These are phyloP conservation scores for Boletus reticuloceps DNA, from an alignment of 768 basidiomycete species.

Conservation along the genomic window DNA sequence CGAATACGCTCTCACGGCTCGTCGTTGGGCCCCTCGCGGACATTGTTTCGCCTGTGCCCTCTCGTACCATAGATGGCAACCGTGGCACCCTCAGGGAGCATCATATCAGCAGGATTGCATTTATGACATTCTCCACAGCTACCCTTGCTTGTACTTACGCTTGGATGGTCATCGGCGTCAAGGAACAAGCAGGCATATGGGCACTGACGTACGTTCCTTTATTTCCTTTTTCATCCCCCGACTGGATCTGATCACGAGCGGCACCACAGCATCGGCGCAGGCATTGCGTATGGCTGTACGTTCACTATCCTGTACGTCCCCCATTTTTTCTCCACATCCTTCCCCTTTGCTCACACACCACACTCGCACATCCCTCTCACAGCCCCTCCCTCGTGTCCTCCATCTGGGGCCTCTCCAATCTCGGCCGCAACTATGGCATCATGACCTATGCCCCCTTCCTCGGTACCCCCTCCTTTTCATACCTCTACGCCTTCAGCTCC, in stretches of 20 bases:
- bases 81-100: constrained; percentile 41
- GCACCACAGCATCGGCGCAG: constrained; percentile 54
- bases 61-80: constrained; percentile 34
- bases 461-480: constrained; percentile 75
- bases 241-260: neutral
- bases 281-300: constrained; percentile 64
- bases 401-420: constrained; percentile 67
- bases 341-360: neutral
- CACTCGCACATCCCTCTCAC: neutral
- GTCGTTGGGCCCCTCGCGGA: constrained; percentile 70
- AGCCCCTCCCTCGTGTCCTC: constrained; percentile 65
- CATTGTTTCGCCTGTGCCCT: constrained; percentile 60
- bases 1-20: constrained; percentile 72
- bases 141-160: constrained; percentile 50
- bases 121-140: constrained; percentile 49
- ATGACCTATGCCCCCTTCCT: constrained; percentile 73
- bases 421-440: constrained; percentile 76
- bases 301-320: constrained; percentile 68
- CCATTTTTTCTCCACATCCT: neutral
- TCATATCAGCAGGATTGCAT: constrained; percentile 58
- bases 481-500: constrained; percentile 71
- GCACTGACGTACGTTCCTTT: constrained; percentile 52
- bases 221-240: neutral
- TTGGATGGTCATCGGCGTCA: constrained; percentile 52
- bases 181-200: constrained; percentile 58